These are phyloP conservation scores for Parastagonospora nodorum DNA, from an alignment of 2,329 filamentous ascomycete genomes.

Conservation along the genomic window DNA sequence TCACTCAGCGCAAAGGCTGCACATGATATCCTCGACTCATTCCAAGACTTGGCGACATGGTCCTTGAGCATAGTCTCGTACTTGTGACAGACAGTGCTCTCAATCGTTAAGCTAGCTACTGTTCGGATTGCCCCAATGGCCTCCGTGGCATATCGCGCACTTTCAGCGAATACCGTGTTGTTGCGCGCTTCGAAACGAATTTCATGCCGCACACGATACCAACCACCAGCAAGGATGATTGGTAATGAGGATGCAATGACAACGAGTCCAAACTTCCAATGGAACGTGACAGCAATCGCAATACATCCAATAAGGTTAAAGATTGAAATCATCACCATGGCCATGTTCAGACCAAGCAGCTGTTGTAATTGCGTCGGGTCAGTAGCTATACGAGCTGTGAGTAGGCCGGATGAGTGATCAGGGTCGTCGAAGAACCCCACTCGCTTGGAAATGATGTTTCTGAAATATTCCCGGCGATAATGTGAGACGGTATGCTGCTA, in stretches of 20 bases:
- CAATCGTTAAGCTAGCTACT: conserved; percentile 87
- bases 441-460: conserved; percentile 85
- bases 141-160: conserved; percentile 87
- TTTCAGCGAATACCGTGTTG: conserved; percentile 79
- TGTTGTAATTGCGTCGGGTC: conserved; percentile 35
- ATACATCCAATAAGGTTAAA: conserved; percentile 79
- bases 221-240: conserved; percentile 76
- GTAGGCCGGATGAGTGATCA: conserved; percentile 82
- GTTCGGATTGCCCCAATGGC: conserved; percentile 91
- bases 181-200: conserved; percentile 28
- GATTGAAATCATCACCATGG: conserved; percentile 79
- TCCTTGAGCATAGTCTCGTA: conserved; percentile 72
- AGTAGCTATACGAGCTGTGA: conserved; percentile 65
- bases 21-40: conserved; percentile 62
- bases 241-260: conserved; percentile 66
- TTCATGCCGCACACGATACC: conserved; percentile 72
- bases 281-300: conserved; percentile 69
- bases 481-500: conserved; percentile 60
- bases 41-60: conserved; percentile 71
- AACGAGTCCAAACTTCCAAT: conserved; percentile 85
- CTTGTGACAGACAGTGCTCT: conserved; percentile 73
- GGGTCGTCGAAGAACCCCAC: conserved; percentile 89
- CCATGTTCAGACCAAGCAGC: conserved; percentile 48
- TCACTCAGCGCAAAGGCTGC: conserved; percentile 43
- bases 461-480: conserved; percentile 79